A percentile compares a stretch with the other conserved stretches of the same genome.
Evolutionary conservation across 805 yeast species (phyloP).

Genomic region (Myxozyma neotropica): DNA sequence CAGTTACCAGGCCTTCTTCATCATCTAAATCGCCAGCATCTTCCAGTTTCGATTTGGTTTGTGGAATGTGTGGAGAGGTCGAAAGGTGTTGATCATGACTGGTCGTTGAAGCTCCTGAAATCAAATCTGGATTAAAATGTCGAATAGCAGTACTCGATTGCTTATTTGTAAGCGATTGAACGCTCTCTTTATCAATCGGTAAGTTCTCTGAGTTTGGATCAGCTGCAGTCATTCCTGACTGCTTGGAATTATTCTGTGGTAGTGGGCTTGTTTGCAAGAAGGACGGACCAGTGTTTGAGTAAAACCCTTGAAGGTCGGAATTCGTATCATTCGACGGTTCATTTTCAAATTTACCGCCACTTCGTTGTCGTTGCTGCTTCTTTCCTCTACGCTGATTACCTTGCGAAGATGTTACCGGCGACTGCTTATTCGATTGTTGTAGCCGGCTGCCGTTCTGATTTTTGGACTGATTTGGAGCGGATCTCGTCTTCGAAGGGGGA

Average conservation of each 20-base stretch:
- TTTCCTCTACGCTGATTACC: background rate
- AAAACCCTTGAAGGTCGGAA: background rate
- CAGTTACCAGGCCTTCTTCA: conserved; percentile 2
- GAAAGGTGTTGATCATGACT: background rate
- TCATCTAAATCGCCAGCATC: background rate
- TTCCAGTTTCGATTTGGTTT: background rate
- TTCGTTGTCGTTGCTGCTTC: background rate
- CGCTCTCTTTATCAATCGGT: background rate
- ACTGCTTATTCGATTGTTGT: background rate
- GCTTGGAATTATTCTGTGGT: no score
- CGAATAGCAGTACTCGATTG: background rate
- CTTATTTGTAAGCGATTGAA: background rate
- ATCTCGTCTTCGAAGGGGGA: conserved; percentile 30
- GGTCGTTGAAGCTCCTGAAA: background rate
- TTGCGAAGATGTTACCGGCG: no score
- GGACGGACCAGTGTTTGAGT: background rate
- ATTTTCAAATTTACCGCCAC: background rate
- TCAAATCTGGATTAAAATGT: background rate
- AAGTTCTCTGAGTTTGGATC: no score
- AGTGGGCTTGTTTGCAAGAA: background rate
- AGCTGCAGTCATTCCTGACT: background rate
- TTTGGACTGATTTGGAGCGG: background rate
- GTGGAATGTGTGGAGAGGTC: background rate
- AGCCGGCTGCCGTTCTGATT: background rate
- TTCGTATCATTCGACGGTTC: background rate